Evolutionary conservation across 257 asterid species (phyloP), one percentile per base, ranked within the genome.

Genomic region (Rehmannia glutinosa): DNA sequence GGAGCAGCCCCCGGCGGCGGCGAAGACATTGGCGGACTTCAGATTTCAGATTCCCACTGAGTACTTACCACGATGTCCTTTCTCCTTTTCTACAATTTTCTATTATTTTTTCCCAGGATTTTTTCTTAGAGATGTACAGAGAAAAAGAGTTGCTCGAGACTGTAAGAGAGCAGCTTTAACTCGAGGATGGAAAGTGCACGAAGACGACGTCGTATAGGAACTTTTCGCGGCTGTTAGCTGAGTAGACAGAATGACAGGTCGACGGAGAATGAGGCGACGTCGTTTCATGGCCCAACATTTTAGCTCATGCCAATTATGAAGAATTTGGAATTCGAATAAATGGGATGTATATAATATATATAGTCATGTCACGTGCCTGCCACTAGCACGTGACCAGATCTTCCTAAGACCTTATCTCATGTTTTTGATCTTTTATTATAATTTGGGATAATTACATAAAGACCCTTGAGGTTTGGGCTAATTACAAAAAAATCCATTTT

Each of bases 1-100:
- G 74, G 61, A 67, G 75, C 73, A 21, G 24, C 39, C 41, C 35
- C 80, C 56, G 68, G 77, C 64, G 82, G 81, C 71, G 79, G 76
- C 30, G 70, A 65, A 63, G 84, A 72, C 79, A 79, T 75, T 42
- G 75, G 70, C 66, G 73, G 76, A 54, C 64, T 53, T 25, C 61
- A 70, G 51, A 43, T 33, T 20, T 52, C 56, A 53, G 74, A 71
- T 58, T 58, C 8, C 65, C 39, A 43, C 15, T 46, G 7, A 61
- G 28, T 36, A 39, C 10, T 27, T 3, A 4, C 5, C 1, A 39
- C 8, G n/a, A n/a, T 11, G 25, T 16, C 10, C 3, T 12, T 16
- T 6, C 47, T 30, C 5, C 32, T 51, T 28, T 15, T 20, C 8
- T 50, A 7, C 15, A 8, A 19, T 50, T 50, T 13, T 38, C 47